Evolutionary conservation across 1,284 basidiomycete genomes (phyloP).

Genomic region (Irpex rosettiformis): DNA sequence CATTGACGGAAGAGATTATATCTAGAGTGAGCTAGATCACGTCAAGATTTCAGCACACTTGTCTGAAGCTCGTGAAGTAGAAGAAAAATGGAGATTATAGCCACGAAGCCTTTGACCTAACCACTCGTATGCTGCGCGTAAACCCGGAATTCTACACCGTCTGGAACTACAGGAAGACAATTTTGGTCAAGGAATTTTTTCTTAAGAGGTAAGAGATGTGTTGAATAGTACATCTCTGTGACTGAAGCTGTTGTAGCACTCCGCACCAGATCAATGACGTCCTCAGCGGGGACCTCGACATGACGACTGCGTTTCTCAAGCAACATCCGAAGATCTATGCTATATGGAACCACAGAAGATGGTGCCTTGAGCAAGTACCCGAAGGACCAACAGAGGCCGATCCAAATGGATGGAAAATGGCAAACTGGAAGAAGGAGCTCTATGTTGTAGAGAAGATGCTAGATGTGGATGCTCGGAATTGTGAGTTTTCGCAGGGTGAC

Average conservation of each 20-base stretch:
- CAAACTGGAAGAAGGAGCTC: slow-evolving; percentile 81
- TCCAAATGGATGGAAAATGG: slow-evolving; percentile 63
- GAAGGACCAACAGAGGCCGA: slow-evolving; percentile 54
- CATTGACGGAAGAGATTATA: slow-evolving; percentile 64
- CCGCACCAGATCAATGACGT: slow-evolving; percentile 59
- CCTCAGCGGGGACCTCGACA: slow-evolving; percentile 70
- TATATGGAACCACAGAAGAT: slow-evolving; percentile 95
- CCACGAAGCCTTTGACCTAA: slow-evolving; percentile 65
- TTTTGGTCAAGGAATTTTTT: slow-evolving; percentile 75
- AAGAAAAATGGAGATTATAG: slow-evolving; percentile 67
- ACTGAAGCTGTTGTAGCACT: slow-evolving; percentile 40
- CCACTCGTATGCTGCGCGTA: slow-evolving; percentile 71
- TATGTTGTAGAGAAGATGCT: slow-evolving; percentile 88
- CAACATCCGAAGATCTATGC: slow-evolving; percentile 91
- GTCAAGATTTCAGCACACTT: not conserved
- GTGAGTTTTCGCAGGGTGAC: slow-evolving; percentile 44
- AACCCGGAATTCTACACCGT: slow-evolving; percentile 93
- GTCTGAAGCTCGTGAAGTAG: slow-evolving; percentile 35
- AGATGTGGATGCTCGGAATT: slow-evolving; percentile 85
- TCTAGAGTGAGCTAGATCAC: slow-evolving; percentile 46
- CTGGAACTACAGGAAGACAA: slow-evolving; percentile 88
- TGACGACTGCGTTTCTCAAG: slow-evolving; percentile 79
- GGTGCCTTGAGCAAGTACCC: slow-evolving; percentile 87
- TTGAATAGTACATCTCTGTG: not conserved
- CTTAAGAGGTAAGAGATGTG: slow-evolving; percentile 47